A percentile compares a stretch with the other conserved stretches of the same genome.
Evolutionary conservation across 2,329 filamentous ascomycete species (phyloP).

Genomic region (Beauveria scarabaeidicola): DNA sequence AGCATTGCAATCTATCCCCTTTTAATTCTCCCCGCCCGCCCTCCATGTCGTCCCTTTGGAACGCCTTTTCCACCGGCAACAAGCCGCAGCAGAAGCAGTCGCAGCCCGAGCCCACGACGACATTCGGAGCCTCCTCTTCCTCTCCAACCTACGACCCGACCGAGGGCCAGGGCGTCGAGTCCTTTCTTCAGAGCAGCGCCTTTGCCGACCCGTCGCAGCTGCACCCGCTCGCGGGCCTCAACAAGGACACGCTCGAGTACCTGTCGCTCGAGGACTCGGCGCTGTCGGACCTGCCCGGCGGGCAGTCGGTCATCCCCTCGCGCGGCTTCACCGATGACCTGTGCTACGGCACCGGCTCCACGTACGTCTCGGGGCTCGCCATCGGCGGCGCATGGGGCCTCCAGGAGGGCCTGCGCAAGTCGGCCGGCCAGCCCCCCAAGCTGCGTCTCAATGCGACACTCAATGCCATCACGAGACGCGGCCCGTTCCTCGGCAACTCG

Average conservation of each 20-base stretch:
- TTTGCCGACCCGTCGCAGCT: slow-evolving; percentile 82
- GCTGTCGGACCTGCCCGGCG: slow-evolving; percentile 76
- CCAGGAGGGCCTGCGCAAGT: slow-evolving; percentile 76
- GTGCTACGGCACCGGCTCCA: slow-evolving; percentile 93
- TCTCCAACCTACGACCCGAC: slow-evolving; percentile 59
- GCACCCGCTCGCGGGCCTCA: slow-evolving; percentile 87
- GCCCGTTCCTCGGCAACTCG: slow-evolving; percentile 92
- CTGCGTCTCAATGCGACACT: slow-evolving; percentile 88
- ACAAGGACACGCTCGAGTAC: slow-evolving; percentile 91
- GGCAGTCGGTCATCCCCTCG: slow-evolving; percentile 81
- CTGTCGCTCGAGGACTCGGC: slow-evolving; percentile 86
- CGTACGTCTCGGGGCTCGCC: slow-evolving; percentile 79
- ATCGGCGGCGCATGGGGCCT: slow-evolving; percentile 88
- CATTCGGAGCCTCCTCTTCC: slow-evolving; percentile 42
- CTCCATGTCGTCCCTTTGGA: slow-evolving; percentile 52
- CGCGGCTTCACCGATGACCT: slow-evolving; percentile 97
- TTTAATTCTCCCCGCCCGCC: slow-evolving; percentile 9
- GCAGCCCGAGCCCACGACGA: slow-evolving; percentile 21
- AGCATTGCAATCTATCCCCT: neutral
- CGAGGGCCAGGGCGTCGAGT: slow-evolving; percentile 70
- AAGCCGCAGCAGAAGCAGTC: slow-evolving; percentile 33
- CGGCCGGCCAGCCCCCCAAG: slow-evolving; percentile 72
- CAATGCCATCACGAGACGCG: slow-evolving; percentile 86
- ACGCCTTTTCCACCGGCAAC: slow-evolving; percentile 53
- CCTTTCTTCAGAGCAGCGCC: slow-evolving; percentile 69